Evolutionary conservation across 192 early-diverging fungal species (phyloP).

Genomic region (Rhizophagus sp.): DNA sequence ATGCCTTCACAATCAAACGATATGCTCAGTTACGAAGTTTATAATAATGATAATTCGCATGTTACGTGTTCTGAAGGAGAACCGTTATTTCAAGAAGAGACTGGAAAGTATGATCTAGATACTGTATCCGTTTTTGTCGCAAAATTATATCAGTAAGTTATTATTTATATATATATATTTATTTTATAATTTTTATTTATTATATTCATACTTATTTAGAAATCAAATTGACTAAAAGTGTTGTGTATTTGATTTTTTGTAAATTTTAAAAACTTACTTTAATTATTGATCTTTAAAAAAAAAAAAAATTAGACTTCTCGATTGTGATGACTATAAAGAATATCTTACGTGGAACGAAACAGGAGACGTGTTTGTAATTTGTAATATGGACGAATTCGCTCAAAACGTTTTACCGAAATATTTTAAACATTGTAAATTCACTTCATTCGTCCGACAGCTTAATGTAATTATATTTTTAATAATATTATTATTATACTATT

Average conservation of each 20-base stretch:
- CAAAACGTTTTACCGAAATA: conserved; percentile 45
- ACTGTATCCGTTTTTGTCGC: conserved; percentile 29
- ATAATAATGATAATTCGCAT: neutral
- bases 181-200: too few relatives aligned
- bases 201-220: too few relatives aligned
- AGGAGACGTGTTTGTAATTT: conserved; percentile 31
- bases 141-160: conserved; percentile 32
- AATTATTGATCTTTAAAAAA: too few relatives aligned
- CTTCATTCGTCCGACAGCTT: conserved; percentile 50
- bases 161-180: too few relatives aligned
- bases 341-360: conserved; percentile 30
- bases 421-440: conserved; percentile 54
- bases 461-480: conserved; percentile 40
- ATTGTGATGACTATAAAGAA: conserved; percentile 30
- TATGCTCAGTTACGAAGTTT: conserved; percentile 13
- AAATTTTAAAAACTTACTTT: too few relatives aligned
- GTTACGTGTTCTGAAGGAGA: neutral
- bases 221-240: too few relatives aligned
- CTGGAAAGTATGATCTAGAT: conserved; percentile 30
- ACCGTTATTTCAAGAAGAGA: conserved; percentile 12
- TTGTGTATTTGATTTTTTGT: too few relatives aligned
- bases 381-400: conserved; percentile 42
- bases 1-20: conserved; percentile 29
- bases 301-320: conserved; percentile 17
- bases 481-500: neutral